Evolutionary conservation across 306 rosid genomes (phyloP), one percentile per base, ranked within the genome.

Genomic region (Inga laurina): DNA sequence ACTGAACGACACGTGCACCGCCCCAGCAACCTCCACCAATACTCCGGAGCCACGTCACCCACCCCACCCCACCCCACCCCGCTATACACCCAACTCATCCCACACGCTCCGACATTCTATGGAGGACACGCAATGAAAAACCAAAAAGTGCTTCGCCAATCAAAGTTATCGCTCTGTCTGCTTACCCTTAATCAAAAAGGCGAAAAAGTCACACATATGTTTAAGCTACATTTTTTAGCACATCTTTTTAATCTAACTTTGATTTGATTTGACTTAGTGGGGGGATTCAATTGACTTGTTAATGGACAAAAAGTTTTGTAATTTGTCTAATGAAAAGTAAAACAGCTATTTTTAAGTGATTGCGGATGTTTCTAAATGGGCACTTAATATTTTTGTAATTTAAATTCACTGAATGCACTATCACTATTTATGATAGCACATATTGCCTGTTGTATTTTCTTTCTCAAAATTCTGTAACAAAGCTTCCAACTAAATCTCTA

Each of bases 1-100:
- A 74, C 37, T 48, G 22, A 48, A 11, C 30, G 39, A 52, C 82
- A 87, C 76, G 64, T 83, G 62, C 72, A 68, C 43, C 37, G 24
- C 5, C 61, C 18, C 18, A 14, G 56, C 72, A 68, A 61, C 51
- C 1, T 9, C 9, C 1, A 14, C 80, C 80, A 56, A 57, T 39
- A 7, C 10, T n/a, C 39, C 0, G 10, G 8, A 41, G 46, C 70
- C 70, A 34, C 22, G 12, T 37, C 45, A 2, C 32, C 18, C 65
- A 27, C 67, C 52, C 46, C 21, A 27, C 67, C 52, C 46, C 21
- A 30, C 5, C 8, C 0, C 57, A 0, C 57, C 22, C 14, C 14
- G 27, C 4, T 16, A 18, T 52, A 1, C 5, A 19, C 62, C 62
- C 21, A 56, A 37, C 11, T 3, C 35, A 8, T 15, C 13, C 61